Conservation (phyloP, 805 yeast genomes). For the Millerozyma acaciae region DNA sequence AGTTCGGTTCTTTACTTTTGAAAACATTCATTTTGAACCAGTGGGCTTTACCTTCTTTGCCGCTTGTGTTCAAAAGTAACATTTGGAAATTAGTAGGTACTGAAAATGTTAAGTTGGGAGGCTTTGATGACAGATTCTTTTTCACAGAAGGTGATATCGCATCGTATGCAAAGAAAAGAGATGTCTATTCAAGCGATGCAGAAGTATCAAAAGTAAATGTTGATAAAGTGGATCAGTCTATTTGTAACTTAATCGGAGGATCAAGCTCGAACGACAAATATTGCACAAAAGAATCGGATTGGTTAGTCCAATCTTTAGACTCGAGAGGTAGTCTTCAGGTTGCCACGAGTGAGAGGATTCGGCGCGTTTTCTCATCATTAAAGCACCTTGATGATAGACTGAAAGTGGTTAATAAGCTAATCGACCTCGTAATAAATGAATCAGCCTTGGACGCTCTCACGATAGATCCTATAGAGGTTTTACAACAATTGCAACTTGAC, state of each 20-base stretch:
- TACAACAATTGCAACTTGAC: constrained; percentile 53
- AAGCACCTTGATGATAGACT: constrained; percentile 53
- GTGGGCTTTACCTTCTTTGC: constrained; percentile 38
- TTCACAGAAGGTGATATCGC: constrained; percentile 29
- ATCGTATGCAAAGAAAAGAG: constrained; percentile 36
- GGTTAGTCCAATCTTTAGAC: constrained; percentile 52
- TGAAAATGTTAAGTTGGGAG: constrained; percentile 15
- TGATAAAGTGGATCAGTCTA: constrained; percentile 51
- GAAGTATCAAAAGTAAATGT: constrained; percentile 38
- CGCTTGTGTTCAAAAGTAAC: constrained; percentile 48
- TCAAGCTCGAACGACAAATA: constrained; percentile 48
- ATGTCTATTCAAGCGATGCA: constrained; percentile 40
- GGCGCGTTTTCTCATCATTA: constrained; percentile 53
- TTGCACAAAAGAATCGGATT: constrained; percentile 49
- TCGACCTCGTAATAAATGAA: constrained; percentile 54
- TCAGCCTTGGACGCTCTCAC: constrained; percentile 12
- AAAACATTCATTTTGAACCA: constrained; percentile 67
- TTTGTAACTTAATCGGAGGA: constrained; percentile 58
- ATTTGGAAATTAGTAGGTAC: constrained; percentile 29
- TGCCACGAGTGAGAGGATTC: constrained; percentile 48
- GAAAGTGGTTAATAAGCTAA: constrained; percentile 44
- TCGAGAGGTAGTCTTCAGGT: constrained; percentile 36
- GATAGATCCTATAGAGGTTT: constrained; percentile 41
- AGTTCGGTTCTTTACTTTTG: constrained; percentile 51
- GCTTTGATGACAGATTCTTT: constrained; percentile 29